Base-by-base conservation (phyloP, 495 filamentous ascomycete species). In the Penicillium egyptiacum region DNA sequence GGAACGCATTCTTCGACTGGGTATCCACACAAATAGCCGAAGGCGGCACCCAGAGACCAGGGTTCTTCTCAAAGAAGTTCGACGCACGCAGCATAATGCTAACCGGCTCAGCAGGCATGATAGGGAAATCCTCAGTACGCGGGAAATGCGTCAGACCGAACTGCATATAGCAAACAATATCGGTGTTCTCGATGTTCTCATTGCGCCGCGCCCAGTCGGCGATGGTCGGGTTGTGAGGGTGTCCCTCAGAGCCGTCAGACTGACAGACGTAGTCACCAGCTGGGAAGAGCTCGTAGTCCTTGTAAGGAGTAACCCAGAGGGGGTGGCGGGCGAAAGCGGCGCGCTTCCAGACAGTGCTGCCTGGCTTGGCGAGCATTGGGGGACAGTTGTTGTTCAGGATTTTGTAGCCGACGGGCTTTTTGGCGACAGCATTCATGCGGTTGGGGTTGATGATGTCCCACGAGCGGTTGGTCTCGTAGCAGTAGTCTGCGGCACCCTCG, bases 71-170 rank as follows among this genome's bases (percentile, higher is more conserved):
- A 64, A 88, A 88, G 75, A 90, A 90, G 56, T 88, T 87, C 5
- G 79, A 80, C 4, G 87, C 86, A 61, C 86, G 83, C 60, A 90
- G 55, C 61, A 77, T 75, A 16, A 89, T 80, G 52, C 80, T 81
- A 72, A 92, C 87, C 6, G 81, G 82, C 76, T 90, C 87, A 55
- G 79, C 81, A 3, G 88, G 88, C 87, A 90, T 90, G 49, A 86
- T 77, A 5, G 83, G 83, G 69, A 83, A 86, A 58, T 86, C 83
- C 65, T 86, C 83, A 9, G 73, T 71, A 5, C 83, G 68, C 3
- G 81, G 79, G 45, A 82, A 73, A 63, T 86, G 83, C 26, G 83
- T 83, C 47, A 86, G 70, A 16, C 83, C 83, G 53, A 86, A 86
- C 59, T 83, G 80, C 9, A 85, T 56, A 66, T 80, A 86, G 46